Conservation (phyloP, 2,329 filamentous ascomycete species). For the Pseudogymnoascus sp. region DNA sequence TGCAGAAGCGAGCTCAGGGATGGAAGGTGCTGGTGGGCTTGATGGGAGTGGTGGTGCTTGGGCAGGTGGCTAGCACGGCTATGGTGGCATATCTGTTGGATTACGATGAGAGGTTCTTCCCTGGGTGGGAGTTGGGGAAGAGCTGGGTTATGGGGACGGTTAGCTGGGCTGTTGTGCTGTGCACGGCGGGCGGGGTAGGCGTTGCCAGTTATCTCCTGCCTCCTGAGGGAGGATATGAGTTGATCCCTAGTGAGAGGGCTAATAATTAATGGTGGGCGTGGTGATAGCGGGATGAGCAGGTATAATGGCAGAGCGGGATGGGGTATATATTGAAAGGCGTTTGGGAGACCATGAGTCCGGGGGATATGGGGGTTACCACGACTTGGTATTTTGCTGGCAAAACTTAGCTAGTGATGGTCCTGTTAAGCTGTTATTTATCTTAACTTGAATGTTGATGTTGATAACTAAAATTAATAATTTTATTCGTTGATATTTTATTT, state of each 20-base stretch:
- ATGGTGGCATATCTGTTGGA: conserved; percentile 80
- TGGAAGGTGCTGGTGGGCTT: conserved; percentile 69
- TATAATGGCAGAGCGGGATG: neutral
- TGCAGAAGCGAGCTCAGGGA: conserved; percentile 68
- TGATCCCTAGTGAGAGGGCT: conserved; percentile 43
- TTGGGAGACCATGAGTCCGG: neutral
- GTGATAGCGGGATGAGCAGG: neutral
- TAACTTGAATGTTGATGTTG: neutral
- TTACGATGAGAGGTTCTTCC: conserved; percentile 72
- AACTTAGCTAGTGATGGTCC: neutral
- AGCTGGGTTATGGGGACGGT: conserved; percentile 65
- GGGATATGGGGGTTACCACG: neutral
- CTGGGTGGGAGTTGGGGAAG: conserved; percentile 72
- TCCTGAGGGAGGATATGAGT: conserved; percentile 78
- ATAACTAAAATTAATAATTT: neutral
- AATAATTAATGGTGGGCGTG: neutral
- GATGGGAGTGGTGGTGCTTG: conserved; percentile 54
- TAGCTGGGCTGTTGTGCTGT: conserved; percentile 44
- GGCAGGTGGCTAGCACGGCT: conserved; percentile 69
- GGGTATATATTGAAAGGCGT: neutral
- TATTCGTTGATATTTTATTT: neutral
- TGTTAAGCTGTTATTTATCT: neutral
- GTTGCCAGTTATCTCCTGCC: conserved; percentile 63
- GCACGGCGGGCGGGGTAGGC: conserved; percentile 50
- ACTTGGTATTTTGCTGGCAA: neutral